Base-by-base conservation (phyloP, 768 basidiomycete species). In the Pleurotus platypus region DNA sequence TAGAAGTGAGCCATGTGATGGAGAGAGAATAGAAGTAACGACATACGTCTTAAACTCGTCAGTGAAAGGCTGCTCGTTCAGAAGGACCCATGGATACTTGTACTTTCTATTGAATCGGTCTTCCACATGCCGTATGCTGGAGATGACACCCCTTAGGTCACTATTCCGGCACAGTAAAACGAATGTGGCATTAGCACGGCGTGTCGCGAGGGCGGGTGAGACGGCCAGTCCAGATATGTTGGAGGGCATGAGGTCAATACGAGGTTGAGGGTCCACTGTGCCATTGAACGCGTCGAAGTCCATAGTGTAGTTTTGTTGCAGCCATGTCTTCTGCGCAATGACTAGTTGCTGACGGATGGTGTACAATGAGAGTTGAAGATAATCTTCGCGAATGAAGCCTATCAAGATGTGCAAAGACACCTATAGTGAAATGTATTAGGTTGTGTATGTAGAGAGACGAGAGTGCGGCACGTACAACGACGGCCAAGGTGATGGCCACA, bases 21-120 rank as follows among this genome's bases (percentile, higher is more conserved):
- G 22, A 22, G 12, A 15, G 22, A 46, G 3, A 51, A 51, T 15
- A 22, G 4, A 35, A 26, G 35, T 46, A 7, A 38, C 56, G n/a
- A 58, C 78, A 62, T 65, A 84, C 82, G 73, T 72, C 66, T 86
- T 90, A 72, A 95, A 94, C 15, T 83, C 80, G 1, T 87, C 84
- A 12, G 80, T 75, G 69, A 96, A 96, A 0, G 83, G 81, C 60
- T 83, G 81, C 49, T 97, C 94, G 67, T 96, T 96, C 58, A 98
- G 75, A 71, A 97, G 89, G 22, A 93, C 86, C 69, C 90, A 97
- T 3, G 92, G 91, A 65, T 97, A 96, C 18, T 80, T 77, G 62
- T 83, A 89, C 59, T 78, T 81, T 45, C 76, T 73, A 71, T 98
- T 98, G 75, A 94, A 94, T 40, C 85, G 73, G 60, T 89, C 83